Conservation (phyloP, 306 rosid species). For the Heteromeles arbutifolia region DNA sequence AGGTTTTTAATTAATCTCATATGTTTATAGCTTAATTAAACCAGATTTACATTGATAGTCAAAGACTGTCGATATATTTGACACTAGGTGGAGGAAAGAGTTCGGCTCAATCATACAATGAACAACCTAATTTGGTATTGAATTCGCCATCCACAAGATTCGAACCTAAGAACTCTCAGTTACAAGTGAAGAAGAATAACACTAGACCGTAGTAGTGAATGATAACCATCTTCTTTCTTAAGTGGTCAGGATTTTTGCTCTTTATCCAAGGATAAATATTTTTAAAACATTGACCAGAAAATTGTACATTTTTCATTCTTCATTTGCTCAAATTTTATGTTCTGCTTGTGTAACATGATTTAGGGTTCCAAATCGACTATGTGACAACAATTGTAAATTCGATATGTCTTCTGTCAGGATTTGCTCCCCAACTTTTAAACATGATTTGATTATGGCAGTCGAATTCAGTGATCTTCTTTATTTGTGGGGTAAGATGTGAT, state of each 20-base stretch:
- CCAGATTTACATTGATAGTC: constrained; percentile 51
- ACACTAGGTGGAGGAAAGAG: too few relatives aligned
- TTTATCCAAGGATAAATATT: constrained; percentile 2
- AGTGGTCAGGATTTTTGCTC: constrained; percentile 12
- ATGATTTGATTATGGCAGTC: not conserved
- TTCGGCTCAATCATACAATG: too few relatives aligned
- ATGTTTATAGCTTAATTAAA: constrained; percentile 19
- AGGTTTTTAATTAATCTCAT: not conserved
- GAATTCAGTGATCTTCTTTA: not conserved
- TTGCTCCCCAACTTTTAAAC: constrained; percentile 3
- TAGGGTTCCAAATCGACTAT: constrained; percentile 15
- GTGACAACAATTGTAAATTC: not conserved
- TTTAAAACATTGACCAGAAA: not conserved
- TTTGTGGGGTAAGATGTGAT: not conserved
- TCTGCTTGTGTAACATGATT: constrained; percentile 6
- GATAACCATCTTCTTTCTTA: constrained; percentile 9
- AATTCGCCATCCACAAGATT: too few relatives aligned
- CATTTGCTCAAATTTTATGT: constrained; percentile 1
- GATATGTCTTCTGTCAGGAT: constrained; percentile 6
- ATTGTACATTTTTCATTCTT: not conserved
- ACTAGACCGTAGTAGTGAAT: not conserved
- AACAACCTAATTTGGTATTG: too few relatives aligned
- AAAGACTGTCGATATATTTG: constrained; percentile 18
- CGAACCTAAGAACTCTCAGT: too few relatives aligned
- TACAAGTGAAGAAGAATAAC: too few relatives aligned